Percentiles rank a stretch among this genome's conserved stretches.
Evolutionary conservation across 176 grass and related monocot genomes (phyloP).

Genomic region (Triticum turgidum): DNA sequence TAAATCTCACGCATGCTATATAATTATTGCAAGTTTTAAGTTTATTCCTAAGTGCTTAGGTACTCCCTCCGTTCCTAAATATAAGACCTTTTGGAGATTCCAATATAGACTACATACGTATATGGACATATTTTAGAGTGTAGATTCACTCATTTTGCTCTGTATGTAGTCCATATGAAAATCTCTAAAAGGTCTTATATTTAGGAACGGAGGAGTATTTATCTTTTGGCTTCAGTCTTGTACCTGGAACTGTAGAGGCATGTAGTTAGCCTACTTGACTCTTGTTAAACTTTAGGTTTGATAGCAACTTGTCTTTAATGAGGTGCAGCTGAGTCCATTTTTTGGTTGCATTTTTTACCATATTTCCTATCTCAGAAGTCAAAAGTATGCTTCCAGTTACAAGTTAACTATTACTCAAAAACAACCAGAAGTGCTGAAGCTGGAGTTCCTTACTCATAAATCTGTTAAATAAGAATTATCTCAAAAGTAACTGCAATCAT

Average conservation of each 20-base stretch:
- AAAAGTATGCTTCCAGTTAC: not conserved
- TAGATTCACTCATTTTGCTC: no score
- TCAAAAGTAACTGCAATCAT: slow-evolving; percentile 4
- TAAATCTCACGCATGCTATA: not conserved
- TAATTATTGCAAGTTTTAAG: not conserved
- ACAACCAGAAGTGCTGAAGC: not conserved
- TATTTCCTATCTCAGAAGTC: not conserved
- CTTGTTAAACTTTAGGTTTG: not conserved
- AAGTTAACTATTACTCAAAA: not conserved
- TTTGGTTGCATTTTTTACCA: not conserved
- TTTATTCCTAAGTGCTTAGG: not conserved
- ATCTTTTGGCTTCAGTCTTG: not conserved
- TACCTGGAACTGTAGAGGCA: no score
- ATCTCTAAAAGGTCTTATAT: no score
- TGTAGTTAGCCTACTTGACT: not conserved
- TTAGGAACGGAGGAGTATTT: not conserved
- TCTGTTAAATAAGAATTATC: not conserved
- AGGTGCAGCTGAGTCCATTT: not conserved
- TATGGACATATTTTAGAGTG: no score
- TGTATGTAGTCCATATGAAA: no score
- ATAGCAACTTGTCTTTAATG: not conserved
- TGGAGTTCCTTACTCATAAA: not conserved
- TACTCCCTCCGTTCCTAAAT: not conserved
- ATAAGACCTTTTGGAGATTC: no score
- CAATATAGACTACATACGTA: no score